Evolutionary conservation across 768 basidiomycete species (phyloP), one percentile per base, ranked within the genome.

Genomic region (Boletus coccyginus): DNA sequence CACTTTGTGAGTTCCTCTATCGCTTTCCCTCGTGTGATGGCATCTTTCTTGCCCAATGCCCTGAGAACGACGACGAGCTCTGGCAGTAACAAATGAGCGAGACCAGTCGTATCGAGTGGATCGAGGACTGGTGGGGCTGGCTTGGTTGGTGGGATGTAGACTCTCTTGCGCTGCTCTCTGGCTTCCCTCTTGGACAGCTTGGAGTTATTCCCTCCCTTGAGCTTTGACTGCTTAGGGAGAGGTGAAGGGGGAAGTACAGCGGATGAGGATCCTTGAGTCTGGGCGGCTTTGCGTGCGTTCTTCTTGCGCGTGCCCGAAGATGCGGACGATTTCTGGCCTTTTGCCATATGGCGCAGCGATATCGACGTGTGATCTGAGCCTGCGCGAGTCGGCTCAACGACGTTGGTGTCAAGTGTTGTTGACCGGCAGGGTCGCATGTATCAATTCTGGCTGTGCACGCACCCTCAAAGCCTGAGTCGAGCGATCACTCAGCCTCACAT

Each of bases 281-380:
- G 76, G 16, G 77, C 77, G 2, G 84, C 80, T 67, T 90, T 94
- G 57, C 88, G 84, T 16, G 90, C 90, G 69, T 96, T 92, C 72
- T 97, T 98, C 78, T 96, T 97, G 57, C 94, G 84, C 10, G 95
- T 98, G 6, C 76, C 92, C 1, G 91, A 85, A 0, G 86, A 79
- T 24, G 94, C 93, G 5, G 92, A 95, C 4, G 89, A 90, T 67
- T 90, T 92, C 52, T 69, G 66, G 11, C 72, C 63, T 61, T 83
- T 83, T 19, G 58, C 61, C 79, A 81, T 81, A 55, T 24, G 49
- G 48, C 40, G 52, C 14, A 53, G 33, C 1, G 38, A 32, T 58
- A 21, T 61, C 56, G 21, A 44, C 45, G n/a, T 57, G 19, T 35
- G 56, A 56, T 55, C 27, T 45, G 21, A 21, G 21, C 21, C 21